Conservation (phyloP, 2,329 filamentous ascomycete species). For the Cladophialophora chaetospira region DNA sequence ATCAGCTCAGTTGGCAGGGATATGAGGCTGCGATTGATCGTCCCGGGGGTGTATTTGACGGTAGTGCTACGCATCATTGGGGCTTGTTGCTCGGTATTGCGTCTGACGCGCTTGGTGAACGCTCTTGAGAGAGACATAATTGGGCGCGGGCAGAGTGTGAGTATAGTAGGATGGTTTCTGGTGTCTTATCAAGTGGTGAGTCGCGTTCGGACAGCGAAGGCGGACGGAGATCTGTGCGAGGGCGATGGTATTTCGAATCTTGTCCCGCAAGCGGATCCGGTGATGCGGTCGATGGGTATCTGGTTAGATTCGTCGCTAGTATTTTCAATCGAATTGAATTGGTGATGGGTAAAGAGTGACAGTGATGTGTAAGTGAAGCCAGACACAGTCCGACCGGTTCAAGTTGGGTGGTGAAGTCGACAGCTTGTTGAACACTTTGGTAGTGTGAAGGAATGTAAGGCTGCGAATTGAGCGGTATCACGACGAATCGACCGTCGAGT, state of each 20-base stretch:
- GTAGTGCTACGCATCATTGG: slow-evolving; percentile 47
- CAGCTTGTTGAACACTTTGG: slow-evolving; percentile 12
- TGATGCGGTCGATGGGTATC: not conserved
- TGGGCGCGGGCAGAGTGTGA: not conserved
- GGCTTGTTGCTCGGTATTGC: slow-evolving; percentile 48
- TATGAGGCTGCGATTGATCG: slow-evolving; percentile 60
- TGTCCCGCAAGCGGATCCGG: not conserved
- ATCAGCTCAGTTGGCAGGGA: slow-evolving; percentile 83
- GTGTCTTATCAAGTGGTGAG: too few species aligned
- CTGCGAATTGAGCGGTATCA: slow-evolving; percentile 7
- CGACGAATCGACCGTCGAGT: slow-evolving; percentile 32
- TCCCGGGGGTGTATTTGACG: slow-evolving; percentile 46
- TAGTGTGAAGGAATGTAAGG: slow-evolving; percentile 21
- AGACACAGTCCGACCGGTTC: slow-evolving; percentile 27
- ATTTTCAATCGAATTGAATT: not conserved
- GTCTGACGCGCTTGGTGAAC: slow-evolving; percentile 52
- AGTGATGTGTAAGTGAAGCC: slow-evolving; percentile 9
- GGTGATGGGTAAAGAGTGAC: slow-evolving; percentile 3
- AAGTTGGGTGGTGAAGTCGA: slow-evolving; percentile 10
- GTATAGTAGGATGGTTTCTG: slow-evolving; percentile 2
- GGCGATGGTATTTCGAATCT: slow-evolving; percentile 2
- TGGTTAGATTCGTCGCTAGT: not conserved
- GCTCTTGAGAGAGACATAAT: slow-evolving; percentile 45
- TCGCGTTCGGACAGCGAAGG: not conserved
- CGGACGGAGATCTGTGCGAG: not conserved